Conservation (phyloP, 352 stramenopile genomes). For the Pythium aristosporum region DNA sequence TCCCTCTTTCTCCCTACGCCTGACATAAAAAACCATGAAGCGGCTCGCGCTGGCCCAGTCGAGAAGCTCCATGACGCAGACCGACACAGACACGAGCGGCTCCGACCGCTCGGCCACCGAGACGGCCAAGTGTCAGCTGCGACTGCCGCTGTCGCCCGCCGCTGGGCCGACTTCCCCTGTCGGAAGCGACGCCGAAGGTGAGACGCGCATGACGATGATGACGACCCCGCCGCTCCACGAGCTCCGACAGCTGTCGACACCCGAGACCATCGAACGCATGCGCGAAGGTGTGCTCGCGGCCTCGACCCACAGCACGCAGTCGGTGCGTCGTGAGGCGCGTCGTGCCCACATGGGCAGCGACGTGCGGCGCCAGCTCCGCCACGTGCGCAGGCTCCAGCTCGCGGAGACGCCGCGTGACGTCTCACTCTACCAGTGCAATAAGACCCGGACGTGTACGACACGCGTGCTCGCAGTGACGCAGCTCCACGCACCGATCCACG, state of each 20-base stretch:
- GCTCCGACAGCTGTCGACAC: neutral
- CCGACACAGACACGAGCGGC: slow-evolving; percentile 10
- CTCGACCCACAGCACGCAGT: slow-evolving; percentile 1
- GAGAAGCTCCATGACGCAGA: neutral
- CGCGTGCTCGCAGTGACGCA: slow-evolving; percentile 19
- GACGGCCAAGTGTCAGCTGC: neutral
- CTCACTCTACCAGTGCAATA: slow-evolving; percentile 13
- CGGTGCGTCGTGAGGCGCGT: slow-evolving; percentile 16
- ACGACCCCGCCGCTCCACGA: neutral
- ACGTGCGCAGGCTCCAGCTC: slow-evolving; percentile 4
- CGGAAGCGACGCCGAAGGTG: neutral
- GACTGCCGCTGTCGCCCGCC: neutral
- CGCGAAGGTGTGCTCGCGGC: slow-evolving; percentile 10
- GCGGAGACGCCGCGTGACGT: neutral
- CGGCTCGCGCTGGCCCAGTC: slow-evolving; percentile 1
- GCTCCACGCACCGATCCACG: slow-evolving; percentile 21
- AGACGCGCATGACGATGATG: neutral
- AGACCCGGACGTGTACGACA: slow-evolving; percentile 1
- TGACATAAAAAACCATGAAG: neutral
- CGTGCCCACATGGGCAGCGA: neutral
- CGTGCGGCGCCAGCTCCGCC: neutral
- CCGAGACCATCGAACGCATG: slow-evolving; percentile 12
- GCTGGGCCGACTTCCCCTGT: neutral
- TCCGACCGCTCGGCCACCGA: neutral
- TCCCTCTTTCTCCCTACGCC: neutral